Evolutionary conservation across 345 rosid genomes (phyloP).

Genomic region (Acer yangbiense): DNA sequence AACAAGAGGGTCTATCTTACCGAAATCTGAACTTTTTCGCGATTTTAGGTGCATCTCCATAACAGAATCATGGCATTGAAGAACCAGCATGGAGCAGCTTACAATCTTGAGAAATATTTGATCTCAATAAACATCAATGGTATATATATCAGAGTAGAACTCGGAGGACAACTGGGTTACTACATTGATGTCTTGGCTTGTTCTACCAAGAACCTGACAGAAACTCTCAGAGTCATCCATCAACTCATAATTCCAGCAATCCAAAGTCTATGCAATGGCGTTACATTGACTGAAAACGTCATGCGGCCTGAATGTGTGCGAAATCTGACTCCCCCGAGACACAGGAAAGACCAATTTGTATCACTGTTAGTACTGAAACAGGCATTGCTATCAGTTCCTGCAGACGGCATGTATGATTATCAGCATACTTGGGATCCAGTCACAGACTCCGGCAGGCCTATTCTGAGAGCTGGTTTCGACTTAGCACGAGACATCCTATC

Average conservation of each 20-base stretch:
- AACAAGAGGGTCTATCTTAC: too few relatives aligned
- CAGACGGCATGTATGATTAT: slow-evolving; percentile 89
- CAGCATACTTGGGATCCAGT: slow-evolving; percentile 91
- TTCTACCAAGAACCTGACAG: slow-evolving; percentile 86
- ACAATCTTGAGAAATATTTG: slow-evolving; percentile 81
- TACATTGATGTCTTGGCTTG: slow-evolving; percentile 88
- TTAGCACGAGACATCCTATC: slow-evolving; percentile 88
- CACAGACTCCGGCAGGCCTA: slow-evolving; percentile 59
- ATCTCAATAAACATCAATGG: slow-evolving; percentile 79
- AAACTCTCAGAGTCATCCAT: slow-evolving; percentile 73
- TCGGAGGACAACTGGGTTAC: slow-evolving; percentile 88
- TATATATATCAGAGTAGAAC: slow-evolving; percentile 75
- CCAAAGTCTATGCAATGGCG: slow-evolving; percentile 79
- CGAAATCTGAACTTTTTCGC: slow-evolving; percentile 4
- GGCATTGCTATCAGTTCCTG: slow-evolving; percentile 85
- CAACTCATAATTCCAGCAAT: slow-evolving; percentile 83
- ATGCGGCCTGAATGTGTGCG: slow-evolving; percentile 82
- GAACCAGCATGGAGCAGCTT: slow-evolving; percentile 88
- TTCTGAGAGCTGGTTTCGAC: slow-evolving; percentile 74
- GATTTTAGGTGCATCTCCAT: slow-evolving; percentile 78
- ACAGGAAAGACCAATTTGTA: slow-evolving; percentile 70
- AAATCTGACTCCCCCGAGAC: slow-evolving; percentile 72
- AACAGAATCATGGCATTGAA: slow-evolving; percentile 70
- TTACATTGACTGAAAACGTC: slow-evolving; percentile 74
- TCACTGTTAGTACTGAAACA: slow-evolving; percentile 71